Conservation (phyloP, 2,329 filamentous ascomycete species). For the Nemania sp. region DNA sequence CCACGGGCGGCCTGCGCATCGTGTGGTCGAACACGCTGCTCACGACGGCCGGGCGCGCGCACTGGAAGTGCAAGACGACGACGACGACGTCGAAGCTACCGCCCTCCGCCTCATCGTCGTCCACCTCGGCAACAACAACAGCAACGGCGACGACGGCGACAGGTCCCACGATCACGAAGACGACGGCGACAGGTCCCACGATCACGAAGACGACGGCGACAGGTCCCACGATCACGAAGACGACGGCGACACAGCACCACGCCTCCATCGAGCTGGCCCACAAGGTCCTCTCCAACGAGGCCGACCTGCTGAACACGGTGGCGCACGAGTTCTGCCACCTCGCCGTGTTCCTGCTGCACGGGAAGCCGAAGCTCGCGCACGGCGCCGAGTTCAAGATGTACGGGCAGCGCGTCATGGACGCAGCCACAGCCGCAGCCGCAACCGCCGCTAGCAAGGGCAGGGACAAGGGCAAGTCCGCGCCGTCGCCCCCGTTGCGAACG, state of each 20-base stretch:
- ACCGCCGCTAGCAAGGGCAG: slow-evolving; percentile 29
- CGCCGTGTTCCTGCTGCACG: slow-evolving; percentile 85
- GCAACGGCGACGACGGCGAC: too few species aligned
- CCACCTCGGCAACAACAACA: slow-evolving; percentile 32
- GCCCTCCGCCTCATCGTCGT: slow-evolving; percentile 26
- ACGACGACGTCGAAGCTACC: slow-evolving; percentile 33
- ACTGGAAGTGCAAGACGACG: slow-evolving; percentile 67
- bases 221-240: slow-evolving; percentile 21
- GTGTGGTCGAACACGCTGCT: slow-evolving; percentile 79
- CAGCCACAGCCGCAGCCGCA: slow-evolving; percentile 54
- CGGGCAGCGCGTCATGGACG: slow-evolving; percentile 58
- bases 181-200: too few species aligned
- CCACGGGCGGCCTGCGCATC: slow-evolving; percentile 72
- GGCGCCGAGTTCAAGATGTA: slow-evolving; percentile 83
- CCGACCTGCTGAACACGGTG: slow-evolving; percentile 84
- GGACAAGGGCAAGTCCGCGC: not conserved
- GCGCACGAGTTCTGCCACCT: slow-evolving; percentile 97
- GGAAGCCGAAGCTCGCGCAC: slow-evolving; percentile 76
- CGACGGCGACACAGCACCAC: slow-evolving; percentile 51
- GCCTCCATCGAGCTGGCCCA: slow-evolving; percentile 86
- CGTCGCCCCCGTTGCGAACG: slow-evolving; percentile 1
- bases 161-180: too few species aligned
- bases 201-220: slow-evolving; percentile 29
- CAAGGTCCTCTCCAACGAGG: slow-evolving; percentile 80
- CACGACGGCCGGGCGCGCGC: slow-evolving; percentile 76